Evolutionary conservation across 23 red algal species (phyloP).

Genomic region (Chondrus crispus): DNA sequence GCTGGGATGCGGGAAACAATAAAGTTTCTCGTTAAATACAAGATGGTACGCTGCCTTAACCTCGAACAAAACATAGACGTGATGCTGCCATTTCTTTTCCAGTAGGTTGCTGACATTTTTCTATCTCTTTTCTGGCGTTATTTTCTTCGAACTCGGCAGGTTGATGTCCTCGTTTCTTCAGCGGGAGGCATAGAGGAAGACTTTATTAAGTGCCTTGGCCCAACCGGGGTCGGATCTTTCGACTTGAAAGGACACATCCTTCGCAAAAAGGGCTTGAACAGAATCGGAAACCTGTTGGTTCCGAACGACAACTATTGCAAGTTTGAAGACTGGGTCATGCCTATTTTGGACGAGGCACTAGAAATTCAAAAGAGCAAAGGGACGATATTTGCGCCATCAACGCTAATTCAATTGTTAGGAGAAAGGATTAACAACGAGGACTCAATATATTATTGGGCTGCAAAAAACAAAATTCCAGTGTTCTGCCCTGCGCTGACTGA

Average conservation of each 20-base stretch:
- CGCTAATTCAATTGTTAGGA: slow-evolving; percentile 77
- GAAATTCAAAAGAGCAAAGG: slow-evolving; percentile 25
- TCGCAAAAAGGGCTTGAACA: slow-evolving; percentile 86
- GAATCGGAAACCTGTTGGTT: slow-evolving; percentile 95
- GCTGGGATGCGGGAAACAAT: slow-evolving; percentile 89
- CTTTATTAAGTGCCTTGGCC: slow-evolving; percentile 97
- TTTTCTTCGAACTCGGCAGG: slow-evolving; percentile 29
- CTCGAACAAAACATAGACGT: no score
- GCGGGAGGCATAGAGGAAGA: slow-evolving; percentile 98
- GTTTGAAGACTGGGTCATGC: slow-evolving; percentile 99
- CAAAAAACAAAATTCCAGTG: slow-evolving; percentile 84
- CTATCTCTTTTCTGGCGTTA: not conserved
- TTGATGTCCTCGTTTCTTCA: slow-evolving; percentile 89
- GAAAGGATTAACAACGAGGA: slow-evolving; percentile 71
- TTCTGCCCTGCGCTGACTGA: slow-evolving; percentile 99
- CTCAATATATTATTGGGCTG: slow-evolving; percentile 92
- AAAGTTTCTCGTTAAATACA: slow-evolving; percentile 88
- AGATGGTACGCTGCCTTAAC: not conserved
- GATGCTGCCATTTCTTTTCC: no score
- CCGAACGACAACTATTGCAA: slow-evolving; percentile 98
- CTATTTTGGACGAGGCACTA: slow-evolving; percentile 83
- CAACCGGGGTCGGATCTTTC: slow-evolving; percentile 84
- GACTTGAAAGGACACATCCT: slow-evolving; percentile 55
- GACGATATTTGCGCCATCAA: slow-evolving; percentile 75
- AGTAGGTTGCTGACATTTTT: no score